phyloP scores from a whole-genome alignment of 2,329 filamentous ascomycete genomes.

The Mariannaea sp. region DNA sequence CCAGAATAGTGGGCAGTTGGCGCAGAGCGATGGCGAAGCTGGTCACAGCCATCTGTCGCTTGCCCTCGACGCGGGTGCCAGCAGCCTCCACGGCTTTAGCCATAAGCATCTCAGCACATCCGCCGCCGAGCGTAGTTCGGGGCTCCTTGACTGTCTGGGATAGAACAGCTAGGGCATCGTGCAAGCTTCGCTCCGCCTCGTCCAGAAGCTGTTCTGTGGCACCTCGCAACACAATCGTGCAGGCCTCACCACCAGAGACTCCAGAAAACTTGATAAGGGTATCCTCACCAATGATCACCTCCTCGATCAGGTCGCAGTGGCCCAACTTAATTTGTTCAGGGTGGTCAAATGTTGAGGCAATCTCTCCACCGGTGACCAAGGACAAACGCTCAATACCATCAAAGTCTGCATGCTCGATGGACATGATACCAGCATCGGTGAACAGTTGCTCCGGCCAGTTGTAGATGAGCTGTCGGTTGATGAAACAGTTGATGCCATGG shows the following conservation, averaged over 20 bases:
- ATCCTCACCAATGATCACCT: constrained; percentile 98
- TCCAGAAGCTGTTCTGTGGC: constrained; percentile 97
- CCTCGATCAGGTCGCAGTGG: constrained; percentile 93
- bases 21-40: constrained; percentile 87
- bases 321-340: constrained; percentile 96
- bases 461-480: constrained; percentile 99
- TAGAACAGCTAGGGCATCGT: constrained; percentile 93
- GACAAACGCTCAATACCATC: constrained; percentile 96
- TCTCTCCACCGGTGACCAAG: constrained; percentile 95
- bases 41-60: constrained; percentile 92
- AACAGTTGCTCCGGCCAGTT: constrained; percentile 99
- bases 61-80: constrained; percentile 91
- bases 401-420: constrained; percentile 98
- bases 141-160: constrained; percentile 97
- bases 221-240: constrained; percentile 94
- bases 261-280: constrained; percentile 97
- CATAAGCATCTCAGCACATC: constrained; percentile 99
- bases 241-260: constrained; percentile 89
- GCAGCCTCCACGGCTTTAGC: constrained; percentile 95
- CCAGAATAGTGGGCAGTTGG: constrained; percentile 93
- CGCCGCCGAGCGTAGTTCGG: constrained; percentile 90
- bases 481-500: constrained; percentile 99
- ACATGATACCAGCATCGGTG: constrained; percentile 95
- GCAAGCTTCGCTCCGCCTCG: constrained; percentile 92
- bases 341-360: constrained; percentile 96